Conservation (phyloP, 306 rosid species). For the Rosa lucieae region DNA sequence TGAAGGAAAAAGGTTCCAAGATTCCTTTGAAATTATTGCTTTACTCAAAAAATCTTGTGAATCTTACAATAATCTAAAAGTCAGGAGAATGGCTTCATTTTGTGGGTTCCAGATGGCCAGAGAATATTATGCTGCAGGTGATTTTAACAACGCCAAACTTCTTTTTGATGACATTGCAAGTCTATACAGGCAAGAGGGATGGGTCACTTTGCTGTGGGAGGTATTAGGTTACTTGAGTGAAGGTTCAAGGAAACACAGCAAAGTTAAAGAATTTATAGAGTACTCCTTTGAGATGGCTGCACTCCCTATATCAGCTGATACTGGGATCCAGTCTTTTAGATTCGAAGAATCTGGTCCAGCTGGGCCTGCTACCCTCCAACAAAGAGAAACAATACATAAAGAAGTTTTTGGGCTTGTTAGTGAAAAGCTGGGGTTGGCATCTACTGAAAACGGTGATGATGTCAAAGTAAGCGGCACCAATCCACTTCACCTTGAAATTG, state of each 20-base stretch:
- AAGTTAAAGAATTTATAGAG: slow-evolving; percentile 74
- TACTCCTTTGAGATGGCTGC: slow-evolving; percentile 98
- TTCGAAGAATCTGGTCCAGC: slow-evolving; percentile 72
- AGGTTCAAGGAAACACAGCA: slow-evolving; percentile 63
- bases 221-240: slow-evolving; percentile 89
- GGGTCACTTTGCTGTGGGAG: slow-evolving; percentile 92
- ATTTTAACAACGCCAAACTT: slow-evolving; percentile 61
- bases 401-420: slow-evolving; percentile 69
- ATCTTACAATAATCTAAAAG: slow-evolving; percentile 53
- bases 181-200: slow-evolving; percentile 93
- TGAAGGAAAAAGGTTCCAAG: slow-evolving; percentile 84
- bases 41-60: slow-evolving; percentile 74
- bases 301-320: slow-evolving; percentile 64
- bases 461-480: slow-evolving; percentile 49
- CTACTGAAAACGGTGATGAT: slow-evolving; percentile 38
- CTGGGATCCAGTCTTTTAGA: slow-evolving; percentile 47
- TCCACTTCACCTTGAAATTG: slow-evolving; percentile 83
- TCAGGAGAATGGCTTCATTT: slow-evolving; percentile 70
- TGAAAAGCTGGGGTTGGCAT: slow-evolving; percentile 43
- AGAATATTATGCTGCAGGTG: slow-evolving; percentile 76
- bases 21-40: slow-evolving; percentile 86
- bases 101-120: slow-evolving; percentile 85
- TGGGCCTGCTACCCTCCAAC: slow-evolving; percentile 66
- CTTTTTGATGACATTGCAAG: slow-evolving; percentile 65
- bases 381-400: slow-evolving; percentile 70